Conservation (phyloP, 23 red algal genomes). For the Gracilaria domingensis region DNA sequence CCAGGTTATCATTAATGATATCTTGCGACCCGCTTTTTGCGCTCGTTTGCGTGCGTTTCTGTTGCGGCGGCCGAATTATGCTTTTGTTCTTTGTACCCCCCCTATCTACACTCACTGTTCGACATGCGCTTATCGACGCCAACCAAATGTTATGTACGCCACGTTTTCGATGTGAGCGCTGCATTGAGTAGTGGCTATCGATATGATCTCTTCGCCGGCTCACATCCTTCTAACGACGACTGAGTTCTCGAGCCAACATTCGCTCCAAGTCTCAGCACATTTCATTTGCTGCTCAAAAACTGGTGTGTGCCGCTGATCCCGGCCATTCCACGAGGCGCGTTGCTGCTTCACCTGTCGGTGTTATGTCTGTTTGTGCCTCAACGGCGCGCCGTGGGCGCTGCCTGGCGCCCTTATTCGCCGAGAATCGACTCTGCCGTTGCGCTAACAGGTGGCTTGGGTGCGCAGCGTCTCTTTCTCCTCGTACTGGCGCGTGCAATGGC, state of each 20-base stretch:
- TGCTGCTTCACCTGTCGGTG: constrained; percentile 4
- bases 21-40: constrained; percentile 31
- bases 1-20: constrained; percentile 46
- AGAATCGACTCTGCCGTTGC: constrained; percentile 42
- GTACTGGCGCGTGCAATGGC: constrained; percentile 32
- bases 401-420: constrained; percentile 33
- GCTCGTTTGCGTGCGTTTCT: constrained; percentile 14
- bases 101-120: constrained; percentile 34
- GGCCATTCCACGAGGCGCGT: constrained; percentile 9
- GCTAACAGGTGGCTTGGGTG: constrained; percentile 23
- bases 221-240: not conserved
- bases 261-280: constrained; percentile 31
- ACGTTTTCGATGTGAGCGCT: constrained; percentile 49
- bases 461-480: constrained; percentile 6
- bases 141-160: constrained; percentile 46
- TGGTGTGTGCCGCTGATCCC: constrained; percentile 23
- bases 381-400: constrained; percentile 57
- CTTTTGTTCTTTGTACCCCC: constrained; percentile 40
- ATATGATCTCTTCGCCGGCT: constrained; percentile 27
- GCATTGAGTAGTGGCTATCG: constrained; percentile 9
- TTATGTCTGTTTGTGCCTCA: constrained; percentile 29
- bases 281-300: constrained; percentile 4
- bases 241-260: not conserved
- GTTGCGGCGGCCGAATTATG: constrained; percentile 40
- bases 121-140: constrained; percentile 7